phyloP scores from a whole-genome alignment of 495 filamentous ascomycete genomes.

The Aspergillus campestris region DNA sequence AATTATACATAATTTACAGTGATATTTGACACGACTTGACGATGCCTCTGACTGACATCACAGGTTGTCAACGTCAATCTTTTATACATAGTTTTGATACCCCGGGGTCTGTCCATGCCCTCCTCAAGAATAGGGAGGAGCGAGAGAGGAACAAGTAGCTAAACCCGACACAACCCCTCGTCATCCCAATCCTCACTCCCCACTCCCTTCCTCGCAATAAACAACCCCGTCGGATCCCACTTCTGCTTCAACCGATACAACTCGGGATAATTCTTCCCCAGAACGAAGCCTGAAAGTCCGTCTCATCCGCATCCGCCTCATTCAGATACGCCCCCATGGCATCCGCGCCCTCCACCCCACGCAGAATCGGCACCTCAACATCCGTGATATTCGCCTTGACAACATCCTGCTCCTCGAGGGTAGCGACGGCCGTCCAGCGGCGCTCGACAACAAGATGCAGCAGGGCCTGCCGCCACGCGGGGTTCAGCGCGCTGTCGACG shows the following conservation, averaged over 20 bases:
- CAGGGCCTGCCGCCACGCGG: constrained; percentile 29
- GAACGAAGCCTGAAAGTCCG: constrained; percentile 38
- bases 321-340: constrained; percentile 41
- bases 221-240: constrained; percentile 21
- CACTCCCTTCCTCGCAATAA: constrained; percentile 20
- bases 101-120: too few relatives aligned
- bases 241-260: constrained; percentile 36
- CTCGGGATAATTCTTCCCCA: constrained; percentile 41
- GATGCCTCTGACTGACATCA: too few relatives aligned
- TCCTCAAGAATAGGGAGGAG: too few relatives aligned
- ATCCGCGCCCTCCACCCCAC: constrained; percentile 25
- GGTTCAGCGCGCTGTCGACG: constrained; percentile 27
- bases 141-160: too few relatives aligned
- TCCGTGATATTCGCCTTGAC: constrained; percentile 32
- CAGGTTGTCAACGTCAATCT: too few relatives aligned
- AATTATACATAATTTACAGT: too few relatives aligned
- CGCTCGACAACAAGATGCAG: constrained; percentile 16
- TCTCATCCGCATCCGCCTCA: constrained; percentile 40
- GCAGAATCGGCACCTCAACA: constrained; percentile 31
- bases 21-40: too few relatives aligned
- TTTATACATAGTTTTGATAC: too few relatives aligned
- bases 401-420: constrained; percentile 16
- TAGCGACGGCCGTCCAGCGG: constrained; percentile 13
- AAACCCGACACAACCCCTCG: constrained; percentile 20
- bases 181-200: constrained; percentile 29